phyloP scores from a whole-genome alignment of 768 basidiomycete species.

The Macrolepiota dolichaula region DNA sequence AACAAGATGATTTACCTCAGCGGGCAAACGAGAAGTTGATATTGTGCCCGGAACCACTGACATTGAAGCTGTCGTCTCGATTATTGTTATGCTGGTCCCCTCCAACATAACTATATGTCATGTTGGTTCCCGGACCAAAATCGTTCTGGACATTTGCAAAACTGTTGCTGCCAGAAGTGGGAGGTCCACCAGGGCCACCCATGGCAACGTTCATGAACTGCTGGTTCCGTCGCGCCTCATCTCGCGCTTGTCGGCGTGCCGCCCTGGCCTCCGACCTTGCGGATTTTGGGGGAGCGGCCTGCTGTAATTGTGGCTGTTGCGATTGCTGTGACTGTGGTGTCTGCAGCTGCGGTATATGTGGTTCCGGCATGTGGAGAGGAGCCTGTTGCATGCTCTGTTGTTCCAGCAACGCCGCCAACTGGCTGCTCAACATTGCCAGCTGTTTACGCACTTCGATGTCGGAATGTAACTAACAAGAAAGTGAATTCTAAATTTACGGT shows the following conservation, averaged over 20 bases:
- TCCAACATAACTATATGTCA: neutral
- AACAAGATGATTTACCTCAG: neutral
- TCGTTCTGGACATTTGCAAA: neutral
- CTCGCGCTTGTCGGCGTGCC: neutral
- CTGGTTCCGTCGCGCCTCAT: neutral
- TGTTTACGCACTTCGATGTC: constrained; percentile 4
- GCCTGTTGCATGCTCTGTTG: neutral
- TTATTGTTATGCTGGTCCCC: neutral
- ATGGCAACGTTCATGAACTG: neutral
- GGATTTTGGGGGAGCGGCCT: neutral
- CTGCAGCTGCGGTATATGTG: neutral
- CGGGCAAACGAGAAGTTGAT: neutral
- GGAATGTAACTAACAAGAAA: neutral
- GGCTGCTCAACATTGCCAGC: neutral
- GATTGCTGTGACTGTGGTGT: neutral
- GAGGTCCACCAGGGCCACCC: neutral
- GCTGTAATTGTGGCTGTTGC: neutral
- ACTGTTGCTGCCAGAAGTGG: neutral
- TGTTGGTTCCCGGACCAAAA: neutral
- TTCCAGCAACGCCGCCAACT: neutral
- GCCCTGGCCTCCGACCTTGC: neutral
- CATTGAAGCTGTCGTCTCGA: constrained; percentile 4
- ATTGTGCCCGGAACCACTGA: neutral
- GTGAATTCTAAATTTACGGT: neutral
- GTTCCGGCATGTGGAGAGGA: neutral